Conservation (phyloP, 768 basidiomycete genomes). For the Gymnopilus dilepis region DNA sequence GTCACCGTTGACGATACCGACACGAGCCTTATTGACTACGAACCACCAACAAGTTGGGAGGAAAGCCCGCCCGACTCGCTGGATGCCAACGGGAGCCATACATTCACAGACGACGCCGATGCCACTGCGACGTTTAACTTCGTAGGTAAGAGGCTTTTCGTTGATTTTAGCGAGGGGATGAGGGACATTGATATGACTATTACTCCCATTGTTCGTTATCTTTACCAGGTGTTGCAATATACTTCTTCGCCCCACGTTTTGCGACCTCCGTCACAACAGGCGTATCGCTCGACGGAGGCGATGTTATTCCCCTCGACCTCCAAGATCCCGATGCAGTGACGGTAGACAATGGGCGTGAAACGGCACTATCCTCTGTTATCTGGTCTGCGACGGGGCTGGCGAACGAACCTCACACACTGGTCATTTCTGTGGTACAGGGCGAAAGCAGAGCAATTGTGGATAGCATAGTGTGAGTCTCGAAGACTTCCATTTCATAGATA, state of each 20-base stretch:
- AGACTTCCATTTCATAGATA: constrained; percentile 1
- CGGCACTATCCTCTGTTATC: constrained; percentile 18
- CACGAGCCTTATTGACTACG: constrained; percentile 19
- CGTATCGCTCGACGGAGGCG: constrained; percentile 27
- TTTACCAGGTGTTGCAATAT: constrained; percentile 28
- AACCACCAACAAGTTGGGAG: constrained; percentile 25
- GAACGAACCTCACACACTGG: constrained; percentile 25
- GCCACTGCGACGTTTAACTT: constrained; percentile 29
- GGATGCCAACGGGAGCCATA: constrained; percentile 24
- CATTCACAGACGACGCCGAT: constrained; percentile 19
- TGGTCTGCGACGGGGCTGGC: constrained; percentile 23
- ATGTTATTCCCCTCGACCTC: constrained; percentile 18
- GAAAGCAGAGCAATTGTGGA: constrained; percentile 29
- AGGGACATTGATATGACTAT: not conserved
- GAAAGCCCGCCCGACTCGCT: constrained; percentile 18
- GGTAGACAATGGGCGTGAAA: constrained; percentile 22
- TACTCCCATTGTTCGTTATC: not conserved
- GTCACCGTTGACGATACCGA: constrained; percentile 29
- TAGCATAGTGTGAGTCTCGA: constrained; percentile 23
- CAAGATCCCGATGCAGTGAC: constrained; percentile 17
- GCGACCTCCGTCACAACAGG: constrained; percentile 28
- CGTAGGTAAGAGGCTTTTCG: constrained; percentile 22
- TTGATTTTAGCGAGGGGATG: not conserved
- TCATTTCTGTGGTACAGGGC: constrained; percentile 26
- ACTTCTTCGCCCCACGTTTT: constrained; percentile 30